Conservation (phyloP, 768 basidiomycete species). For the Tricholoma hemisulphureum region DNA sequence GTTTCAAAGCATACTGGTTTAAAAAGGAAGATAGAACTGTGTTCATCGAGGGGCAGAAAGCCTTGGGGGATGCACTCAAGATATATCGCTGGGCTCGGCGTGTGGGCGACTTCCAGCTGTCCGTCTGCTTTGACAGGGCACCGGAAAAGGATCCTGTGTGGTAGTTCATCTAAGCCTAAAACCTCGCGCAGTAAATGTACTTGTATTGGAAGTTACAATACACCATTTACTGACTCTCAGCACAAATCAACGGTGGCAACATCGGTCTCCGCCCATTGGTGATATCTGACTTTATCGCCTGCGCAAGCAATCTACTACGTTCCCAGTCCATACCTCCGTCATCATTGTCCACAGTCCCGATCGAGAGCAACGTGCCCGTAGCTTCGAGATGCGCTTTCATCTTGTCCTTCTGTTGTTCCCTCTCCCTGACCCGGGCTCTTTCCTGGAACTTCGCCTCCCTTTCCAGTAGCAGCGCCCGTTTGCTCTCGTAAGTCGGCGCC, state of each 20-base stretch:
- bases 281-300: slow-evolving; percentile 28
- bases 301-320: slow-evolving; percentile 32
- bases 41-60: slow-evolving; percentile 19
- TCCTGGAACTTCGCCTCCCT: slow-evolving; percentile 7
- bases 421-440: slow-evolving; percentile 6
- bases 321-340: slow-evolving; percentile 37
- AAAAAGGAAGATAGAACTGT: slow-evolving; percentile 17
- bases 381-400: not conserved
- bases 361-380: slow-evolving; percentile 21
- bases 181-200: too few species aligned
- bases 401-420: not conserved
- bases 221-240: slow-evolving; percentile 18
- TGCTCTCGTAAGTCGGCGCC: slow-evolving; percentile 27
- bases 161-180: slow-evolving; percentile 3
- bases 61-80: slow-evolving; percentile 14
- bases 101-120: slow-evolving; percentile 19
- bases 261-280: slow-evolving; percentile 27
- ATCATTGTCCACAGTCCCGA: slow-evolving; percentile 28
- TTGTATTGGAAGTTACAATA: not conserved
- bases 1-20: slow-evolving; percentile 33
- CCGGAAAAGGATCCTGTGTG: slow-evolving; percentile 22
- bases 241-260: slow-evolving; percentile 33
- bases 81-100: slow-evolving; percentile 24
- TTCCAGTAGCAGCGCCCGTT: slow-evolving; percentile 22
- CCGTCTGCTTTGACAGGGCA: slow-evolving; percentile 24